Base-by-base conservation (phyloP, 2,329 filamentous ascomycete species). In the Fusarium irregulare region DNA sequence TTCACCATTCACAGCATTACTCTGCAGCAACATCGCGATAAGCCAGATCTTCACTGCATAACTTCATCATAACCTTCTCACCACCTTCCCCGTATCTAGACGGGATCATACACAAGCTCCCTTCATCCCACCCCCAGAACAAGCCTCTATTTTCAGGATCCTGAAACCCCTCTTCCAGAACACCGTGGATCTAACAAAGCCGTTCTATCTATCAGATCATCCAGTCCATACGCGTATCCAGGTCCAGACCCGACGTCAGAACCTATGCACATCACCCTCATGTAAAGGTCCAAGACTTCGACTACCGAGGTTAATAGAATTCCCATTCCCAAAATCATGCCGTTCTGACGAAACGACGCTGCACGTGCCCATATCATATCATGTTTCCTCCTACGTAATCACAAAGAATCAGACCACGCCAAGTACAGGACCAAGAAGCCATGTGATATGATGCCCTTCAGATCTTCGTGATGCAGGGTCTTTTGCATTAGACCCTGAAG, bases 301-400 rank as follows among this genome's bases (percentile, higher is more conserved):
- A 34, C 18, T n/a, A 45, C 51, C 46, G 41, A 46, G 53, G 46
- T 8, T 23, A 54, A 27, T n/a, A 8, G 4, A 21, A n/a, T 21
- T 14, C 20, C 13, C 13, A 27, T n/a, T 12, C 16, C 21, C 21
- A 3, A 46, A 28, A 40, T 40, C 44, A n/a, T 49, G n/a, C 28
- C 25, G 21, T 48, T 48, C 14, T 66, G 48, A 46, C 42, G 28
- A 53, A 49, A 41, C 4, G 7, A 7, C 10, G 41, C 30, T 61
- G 48, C 55, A 66, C 56, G 47, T 66, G 59, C 20, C 34, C 21
- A 9, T 13, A 66, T 66, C 63, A 66, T 66, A 66, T 66, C 63
- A 66, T 66, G 40, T 25, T 37, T 25, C 28, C 41, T 46, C 3
- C 21, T 21, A 21, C 21, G 21, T 21, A 21, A 21, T 23, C 23